Evolutionary conservation across 2,329 filamentous ascomycete species (phyloP).

Genomic region (Pseudocercospora eumusae): DNA sequence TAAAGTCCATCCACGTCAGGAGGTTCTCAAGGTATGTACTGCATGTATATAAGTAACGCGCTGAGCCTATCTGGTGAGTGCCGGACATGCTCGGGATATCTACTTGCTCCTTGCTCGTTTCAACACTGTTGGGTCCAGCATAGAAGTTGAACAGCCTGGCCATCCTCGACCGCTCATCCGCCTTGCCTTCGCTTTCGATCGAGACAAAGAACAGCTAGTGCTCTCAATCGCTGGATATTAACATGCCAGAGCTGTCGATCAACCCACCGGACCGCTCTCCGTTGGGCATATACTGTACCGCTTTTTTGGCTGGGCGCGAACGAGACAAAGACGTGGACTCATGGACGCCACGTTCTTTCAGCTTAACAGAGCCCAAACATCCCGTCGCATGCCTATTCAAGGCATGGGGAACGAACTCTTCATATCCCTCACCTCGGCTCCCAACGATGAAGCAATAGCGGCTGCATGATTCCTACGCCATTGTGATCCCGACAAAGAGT

Average conservation of each 20-base stretch:
- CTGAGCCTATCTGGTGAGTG: not conserved
- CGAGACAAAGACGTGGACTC: not conserved
- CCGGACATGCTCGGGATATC: not conserved
- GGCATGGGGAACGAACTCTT: not conserved
- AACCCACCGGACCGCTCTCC: not conserved
- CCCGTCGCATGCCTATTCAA: not conserved
- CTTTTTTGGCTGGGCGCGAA: not conserved
- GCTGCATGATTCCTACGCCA: not conserved
- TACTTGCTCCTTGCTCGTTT: not conserved
- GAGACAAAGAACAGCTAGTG: not conserved
- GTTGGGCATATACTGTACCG: not conserved
- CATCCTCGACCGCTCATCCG: not conserved
- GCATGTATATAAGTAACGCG: too few relatives aligned
- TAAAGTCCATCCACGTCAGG: too few relatives aligned
- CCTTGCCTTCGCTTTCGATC: too few relatives aligned
- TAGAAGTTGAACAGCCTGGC: not conserved
- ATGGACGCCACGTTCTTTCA: not conserved
- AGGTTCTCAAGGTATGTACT: too few relatives aligned
- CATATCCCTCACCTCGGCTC: not conserved
- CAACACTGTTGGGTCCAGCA: not conserved
- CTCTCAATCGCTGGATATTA: not conserved
- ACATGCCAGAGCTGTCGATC: constrained; percentile 2
- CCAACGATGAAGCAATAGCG: not conserved
- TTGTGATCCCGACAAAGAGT: not conserved
- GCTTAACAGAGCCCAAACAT: not conserved